Evolutionary conservation across 176 grass and related monocot genomes (phyloP).

Genomic region (Pontederia crassipes): DNA sequence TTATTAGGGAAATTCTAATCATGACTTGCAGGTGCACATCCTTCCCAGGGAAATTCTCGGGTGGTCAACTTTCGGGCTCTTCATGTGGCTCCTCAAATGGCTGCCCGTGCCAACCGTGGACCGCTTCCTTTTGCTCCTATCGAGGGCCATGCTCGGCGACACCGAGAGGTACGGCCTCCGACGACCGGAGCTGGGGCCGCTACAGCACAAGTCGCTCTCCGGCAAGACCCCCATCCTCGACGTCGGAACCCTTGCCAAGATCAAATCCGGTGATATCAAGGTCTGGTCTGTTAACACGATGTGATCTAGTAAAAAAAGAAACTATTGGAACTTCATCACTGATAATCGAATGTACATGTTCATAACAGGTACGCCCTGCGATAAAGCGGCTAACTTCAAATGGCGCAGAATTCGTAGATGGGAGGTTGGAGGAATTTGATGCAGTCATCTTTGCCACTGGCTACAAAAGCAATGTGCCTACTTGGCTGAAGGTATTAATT

Average conservation of each 20-base stretch:
- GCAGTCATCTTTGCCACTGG: constrained; percentile 72
- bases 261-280: constrained; percentile 81
- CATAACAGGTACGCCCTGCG: constrained; percentile 39
- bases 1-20: neutral
- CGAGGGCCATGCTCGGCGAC: constrained; percentile 60
- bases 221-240: constrained; percentile 98
- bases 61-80: constrained; percentile 79
- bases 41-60: constrained; percentile 94
- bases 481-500: constrained; percentile 66
- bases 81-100: constrained; percentile 81
- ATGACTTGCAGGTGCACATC: constrained; percentile 59
- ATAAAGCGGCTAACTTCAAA: constrained; percentile 36
- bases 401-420: constrained; percentile 52
- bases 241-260: constrained; percentile 73
- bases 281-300: constrained; percentile 15
- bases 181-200: constrained; percentile 63
- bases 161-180: constrained; percentile 58
- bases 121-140: constrained; percentile 45
- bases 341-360: too few relatives aligned
- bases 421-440: constrained; percentile 43
- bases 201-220: constrained; percentile 82
- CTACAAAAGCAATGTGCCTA: constrained; percentile 85
- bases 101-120: constrained; percentile 68
- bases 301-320: too few relatives aligned
- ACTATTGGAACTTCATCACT: too few relatives aligned